Conservation (phyloP, 352 stramenopile genomes). For the Saprolegnia parasitica region DNA sequence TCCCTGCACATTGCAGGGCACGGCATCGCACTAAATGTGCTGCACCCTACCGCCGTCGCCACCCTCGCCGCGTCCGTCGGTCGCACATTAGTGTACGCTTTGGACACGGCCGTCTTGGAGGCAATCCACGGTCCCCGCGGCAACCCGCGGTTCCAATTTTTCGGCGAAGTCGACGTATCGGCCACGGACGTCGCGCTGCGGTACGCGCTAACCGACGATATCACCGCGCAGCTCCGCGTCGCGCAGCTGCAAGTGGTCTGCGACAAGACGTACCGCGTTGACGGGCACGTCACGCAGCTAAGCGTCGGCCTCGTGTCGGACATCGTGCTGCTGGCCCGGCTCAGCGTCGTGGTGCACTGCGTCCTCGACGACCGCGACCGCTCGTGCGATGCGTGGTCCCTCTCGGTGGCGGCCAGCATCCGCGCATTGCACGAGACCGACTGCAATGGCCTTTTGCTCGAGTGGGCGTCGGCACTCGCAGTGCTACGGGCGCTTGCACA, state of each 20-base stretch:
- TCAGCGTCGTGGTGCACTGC: slow-evolving; percentile 1
- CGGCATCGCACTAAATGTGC: not conserved
- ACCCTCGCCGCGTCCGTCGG: not conserved
- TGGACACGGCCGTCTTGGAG: slow-evolving; percentile 9
- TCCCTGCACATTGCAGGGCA: not conserved
- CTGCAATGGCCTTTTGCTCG: not conserved
- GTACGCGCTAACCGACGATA: not conserved
- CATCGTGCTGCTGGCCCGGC: not conserved
- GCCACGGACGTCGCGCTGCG: not conserved
- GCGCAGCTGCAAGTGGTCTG: not conserved
- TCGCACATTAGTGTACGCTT: not conserved
- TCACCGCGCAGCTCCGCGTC: not conserved
- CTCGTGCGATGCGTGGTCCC: slow-evolving; percentile 2
- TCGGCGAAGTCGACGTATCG: slow-evolving; percentile 14
- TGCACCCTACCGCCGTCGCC: not conserved
- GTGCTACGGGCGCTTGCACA: not conserved
- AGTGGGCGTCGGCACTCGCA: slow-evolving; percentile 2
- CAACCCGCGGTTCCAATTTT: slow-evolving; percentile 17
- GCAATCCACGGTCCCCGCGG: not conserved
- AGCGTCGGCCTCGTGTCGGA: not conserved
- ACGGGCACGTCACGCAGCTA: not conserved
- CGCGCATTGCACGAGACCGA: not conserved
- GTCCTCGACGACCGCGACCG: not conserved
- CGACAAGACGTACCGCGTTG: slow-evolving; percentile 9
- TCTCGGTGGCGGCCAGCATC: not conserved